phyloP scores from a whole-genome alignment of 176 grass and related monocot genomes.

The Triticum urartu region DNA sequence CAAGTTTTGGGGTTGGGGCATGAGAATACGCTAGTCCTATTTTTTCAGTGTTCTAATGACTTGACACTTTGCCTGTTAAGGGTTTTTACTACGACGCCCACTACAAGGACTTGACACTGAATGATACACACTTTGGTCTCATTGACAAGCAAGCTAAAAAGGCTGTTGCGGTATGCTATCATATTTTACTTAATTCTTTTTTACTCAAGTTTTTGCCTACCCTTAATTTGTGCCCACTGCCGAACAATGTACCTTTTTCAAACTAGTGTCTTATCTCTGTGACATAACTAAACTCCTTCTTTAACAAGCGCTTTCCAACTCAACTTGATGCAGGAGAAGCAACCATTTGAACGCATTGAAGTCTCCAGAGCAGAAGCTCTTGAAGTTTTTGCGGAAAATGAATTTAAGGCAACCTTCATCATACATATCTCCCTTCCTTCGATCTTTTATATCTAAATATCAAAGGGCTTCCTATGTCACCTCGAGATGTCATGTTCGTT shows the following conservation, averaged over 20 bases:
- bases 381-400: slow-evolving; percentile 92
- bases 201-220: background rate
- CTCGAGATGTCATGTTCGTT: background rate
- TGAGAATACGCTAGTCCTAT: background rate
- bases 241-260: background rate
- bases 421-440: background rate
- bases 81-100: slow-evolving; percentile 99
- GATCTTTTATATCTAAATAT: slow-evolving; percentile 16
- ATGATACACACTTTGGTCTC: slow-evolving; percentile 73
- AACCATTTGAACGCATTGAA: slow-evolving; percentile 96
- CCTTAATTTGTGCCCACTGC: slow-evolving; percentile 15
- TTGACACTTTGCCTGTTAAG: slow-evolving; percentile 39
- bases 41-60: slow-evolving; percentile 13
- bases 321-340: slow-evolving; percentile 77
- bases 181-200: slow-evolving; percentile 11
- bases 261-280: background rate
- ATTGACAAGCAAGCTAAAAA: slow-evolving; percentile 86
- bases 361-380: slow-evolving; percentile 87
- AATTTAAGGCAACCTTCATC: slow-evolving; percentile 75
- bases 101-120: slow-evolving; percentile 83
- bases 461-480: background rate
- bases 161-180: slow-evolving; percentile 71
- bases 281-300: background rate
- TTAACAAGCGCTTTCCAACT: background rate
- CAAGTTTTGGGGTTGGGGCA: background rate